phyloP scores from a whole-genome alignment of 768 basidiomycete species.

The Leucocoprinus birnbaumii region DNA sequence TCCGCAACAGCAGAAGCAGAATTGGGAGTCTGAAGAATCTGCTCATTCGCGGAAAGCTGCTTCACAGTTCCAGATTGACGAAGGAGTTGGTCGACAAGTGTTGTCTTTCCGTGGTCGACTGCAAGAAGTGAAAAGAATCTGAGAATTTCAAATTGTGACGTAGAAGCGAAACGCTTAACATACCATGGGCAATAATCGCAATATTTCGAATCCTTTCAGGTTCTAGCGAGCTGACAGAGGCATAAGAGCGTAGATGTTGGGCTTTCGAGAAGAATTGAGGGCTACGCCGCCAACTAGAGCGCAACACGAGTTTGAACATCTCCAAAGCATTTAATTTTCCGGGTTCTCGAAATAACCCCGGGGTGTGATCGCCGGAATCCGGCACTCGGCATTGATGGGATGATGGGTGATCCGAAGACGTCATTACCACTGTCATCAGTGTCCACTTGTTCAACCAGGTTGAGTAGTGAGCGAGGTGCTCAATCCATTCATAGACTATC shows the following conservation, averaged over 20 bases:
- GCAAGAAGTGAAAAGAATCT: background rate
- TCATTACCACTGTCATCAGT: background rate
- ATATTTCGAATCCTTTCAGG: conserved; percentile 43
- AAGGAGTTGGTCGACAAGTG: conserved; percentile 48
- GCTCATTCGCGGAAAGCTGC: conserved; percentile 33
- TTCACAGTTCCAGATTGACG: conserved; percentile 48
- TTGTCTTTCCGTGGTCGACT: conserved; percentile 56
- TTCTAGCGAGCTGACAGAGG: background rate
- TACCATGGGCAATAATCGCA: conserved; percentile 50
- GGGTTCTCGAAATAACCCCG: background rate
- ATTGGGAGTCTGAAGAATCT: conserved; percentile 29
- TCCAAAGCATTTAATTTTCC: background rate
- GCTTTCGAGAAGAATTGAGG: conserved; percentile 6
- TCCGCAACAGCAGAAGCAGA: conserved; percentile 21
- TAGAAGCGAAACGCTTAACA: conserved; percentile 13
- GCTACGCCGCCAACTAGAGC: conserved; percentile 1
- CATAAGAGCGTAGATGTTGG: conserved; percentile 1
- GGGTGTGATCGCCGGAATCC: background rate
- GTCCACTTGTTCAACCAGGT: no score
- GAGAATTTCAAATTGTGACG: background rate
- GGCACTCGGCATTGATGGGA: background rate
- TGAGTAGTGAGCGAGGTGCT: no score
- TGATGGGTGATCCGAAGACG: background rate
- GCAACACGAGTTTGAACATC: background rate
- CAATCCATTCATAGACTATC: no score